These are phyloP conservation scores for Dorcoceras hygrometricum DNA, from an alignment of 257 asterid genomes.

Conservation along the genomic window DNA sequence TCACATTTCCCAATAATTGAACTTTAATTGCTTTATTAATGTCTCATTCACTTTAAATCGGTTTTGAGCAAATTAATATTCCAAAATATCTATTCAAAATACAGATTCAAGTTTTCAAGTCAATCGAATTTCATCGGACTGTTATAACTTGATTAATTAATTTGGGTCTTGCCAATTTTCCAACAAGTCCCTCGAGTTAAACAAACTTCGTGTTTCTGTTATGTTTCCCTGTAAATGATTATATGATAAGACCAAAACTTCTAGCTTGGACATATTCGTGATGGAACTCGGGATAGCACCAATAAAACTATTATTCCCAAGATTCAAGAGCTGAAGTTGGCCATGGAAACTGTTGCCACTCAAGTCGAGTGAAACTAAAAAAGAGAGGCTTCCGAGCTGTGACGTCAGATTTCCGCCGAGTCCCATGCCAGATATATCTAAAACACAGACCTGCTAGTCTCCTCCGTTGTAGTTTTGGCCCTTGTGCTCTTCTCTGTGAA, in stretches of 20 bases:
- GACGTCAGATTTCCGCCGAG: constrained; percentile 28
- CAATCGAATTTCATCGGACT: no score
- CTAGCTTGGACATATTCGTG: constrained; percentile 21
- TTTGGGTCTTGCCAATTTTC: no score
- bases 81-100: no score
- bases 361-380: constrained; percentile 30
- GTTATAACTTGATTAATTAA: no score
- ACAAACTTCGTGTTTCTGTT: constrained; percentile 16
- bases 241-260: constrained; percentile 11
- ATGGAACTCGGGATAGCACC: constrained; percentile 21
- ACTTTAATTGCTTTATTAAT: no score
- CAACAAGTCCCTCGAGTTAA: neutral
- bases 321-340: constrained; percentile 1
- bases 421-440: constrained; percentile 26
- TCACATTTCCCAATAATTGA: no score
- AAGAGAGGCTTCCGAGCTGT: constrained; percentile 33
- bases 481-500: no score
- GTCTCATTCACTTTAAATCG: no score
- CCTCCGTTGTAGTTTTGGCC: no score
- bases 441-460: no score
- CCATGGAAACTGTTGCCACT: constrained; percentile 31
- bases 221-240: constrained; percentile 24
- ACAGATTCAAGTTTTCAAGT: no score
- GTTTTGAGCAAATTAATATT: no score
- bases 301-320: constrained; percentile 23